phyloP scores from a whole-genome alignment of 345 rosid genomes.

The rapeseed (Brassica napus) region DNA sequence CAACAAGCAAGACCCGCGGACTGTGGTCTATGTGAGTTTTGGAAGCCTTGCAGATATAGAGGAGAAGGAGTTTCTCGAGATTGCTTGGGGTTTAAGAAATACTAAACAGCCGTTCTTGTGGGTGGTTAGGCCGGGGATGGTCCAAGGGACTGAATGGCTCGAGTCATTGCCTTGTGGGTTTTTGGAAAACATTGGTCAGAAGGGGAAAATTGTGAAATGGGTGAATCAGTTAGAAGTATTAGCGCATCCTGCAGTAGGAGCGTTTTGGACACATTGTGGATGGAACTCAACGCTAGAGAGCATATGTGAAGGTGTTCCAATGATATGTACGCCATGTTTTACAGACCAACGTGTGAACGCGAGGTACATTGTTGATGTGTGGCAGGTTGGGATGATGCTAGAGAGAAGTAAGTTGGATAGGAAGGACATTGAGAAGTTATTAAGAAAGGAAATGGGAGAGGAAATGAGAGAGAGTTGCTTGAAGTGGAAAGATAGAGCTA shows the following conservation, averaged over 20 bases:
- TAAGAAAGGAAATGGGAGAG: conserved; percentile 42
- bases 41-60: conserved; percentile 54
- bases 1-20: conserved; percentile 44
- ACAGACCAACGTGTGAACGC: conserved; percentile 62
- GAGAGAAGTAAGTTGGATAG: conserved; percentile 46
- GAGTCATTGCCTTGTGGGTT: conserved; percentile 46
- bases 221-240: conserved; percentile 67
- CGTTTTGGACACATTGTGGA: conserved; percentile 65
- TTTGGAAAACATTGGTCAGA: conserved; percentile 41
- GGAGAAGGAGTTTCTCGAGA: conserved; percentile 46
- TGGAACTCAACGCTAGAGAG: conserved; percentile 76
- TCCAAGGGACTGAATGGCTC: conserved; percentile 36
- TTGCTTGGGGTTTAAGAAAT: conserved; percentile 62
- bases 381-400: conserved; percentile 58
- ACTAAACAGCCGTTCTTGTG: conserved; percentile 58
- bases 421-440: conserved; percentile 42
- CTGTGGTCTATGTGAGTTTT: conserved; percentile 63
- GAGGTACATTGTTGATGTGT: conserved; percentile 50
- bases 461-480: conserved; percentile 44
- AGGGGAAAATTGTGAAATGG: conserved; percentile 63
- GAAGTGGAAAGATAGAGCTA: conserved; percentile 42
- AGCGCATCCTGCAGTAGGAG: conserved; percentile 55
- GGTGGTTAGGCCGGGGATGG: conserved; percentile 54
- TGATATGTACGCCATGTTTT: conserved; percentile 69
- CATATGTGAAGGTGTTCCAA: conserved; percentile 64